These are phyloP conservation scores for Xylariaceae sp. DNA, from an alignment of 2,329 filamentous ascomycete genomes.

Conservation along the genomic window DNA sequence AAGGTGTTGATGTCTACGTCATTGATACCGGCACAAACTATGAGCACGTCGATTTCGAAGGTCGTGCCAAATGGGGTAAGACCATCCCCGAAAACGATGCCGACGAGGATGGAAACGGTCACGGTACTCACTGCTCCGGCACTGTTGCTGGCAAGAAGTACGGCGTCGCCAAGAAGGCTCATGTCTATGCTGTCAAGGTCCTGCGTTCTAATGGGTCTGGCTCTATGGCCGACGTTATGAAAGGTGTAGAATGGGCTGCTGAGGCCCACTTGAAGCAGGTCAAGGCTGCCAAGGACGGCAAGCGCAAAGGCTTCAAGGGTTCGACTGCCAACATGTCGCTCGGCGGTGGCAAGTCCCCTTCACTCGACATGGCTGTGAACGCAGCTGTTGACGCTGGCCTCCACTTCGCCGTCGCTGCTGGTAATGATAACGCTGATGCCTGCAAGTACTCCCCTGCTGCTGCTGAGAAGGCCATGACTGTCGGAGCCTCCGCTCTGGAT, in stretches of 20 bases:
- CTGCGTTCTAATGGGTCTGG: slow-evolving; percentile 95
- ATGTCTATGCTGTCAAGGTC: slow-evolving; percentile 96
- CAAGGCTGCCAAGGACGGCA: slow-evolving; percentile 75
- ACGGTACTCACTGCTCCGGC: slow-evolving; percentile 98
- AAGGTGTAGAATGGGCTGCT: slow-evolving; percentile 94
- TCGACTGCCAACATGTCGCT: slow-evolving; percentile 99
- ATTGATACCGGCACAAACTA: slow-evolving; percentile 96
- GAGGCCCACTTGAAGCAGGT: slow-evolving; percentile 72
- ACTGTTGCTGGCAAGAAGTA: slow-evolving; percentile 98
- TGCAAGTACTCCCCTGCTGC: slow-evolving; percentile 99
- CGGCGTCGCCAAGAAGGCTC: slow-evolving; percentile 98
- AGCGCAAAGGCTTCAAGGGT: slow-evolving; percentile 97
- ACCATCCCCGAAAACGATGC: slow-evolving; percentile 83
- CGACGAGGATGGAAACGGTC: slow-evolving; percentile 92
- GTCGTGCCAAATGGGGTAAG: slow-evolving; percentile 93
- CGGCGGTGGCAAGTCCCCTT: slow-evolving; percentile 91
- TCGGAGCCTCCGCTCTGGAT: slow-evolving; percentile 87
- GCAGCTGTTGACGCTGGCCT: slow-evolving; percentile 87
- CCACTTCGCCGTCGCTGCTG: slow-evolving; percentile 96
- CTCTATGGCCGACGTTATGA: slow-evolving; percentile 97
- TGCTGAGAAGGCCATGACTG: slow-evolving; percentile 86
- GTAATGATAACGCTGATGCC: slow-evolving; percentile 97
- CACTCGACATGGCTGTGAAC: slow-evolving; percentile 89
- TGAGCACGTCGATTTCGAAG: slow-evolving; percentile 95
- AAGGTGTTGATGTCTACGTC: slow-evolving; percentile 97